Evolutionary conservation across 306 rosid genomes (phyloP), one percentile per base, ranked within the genome.

Genomic region (Begonia masoniana): DNA sequence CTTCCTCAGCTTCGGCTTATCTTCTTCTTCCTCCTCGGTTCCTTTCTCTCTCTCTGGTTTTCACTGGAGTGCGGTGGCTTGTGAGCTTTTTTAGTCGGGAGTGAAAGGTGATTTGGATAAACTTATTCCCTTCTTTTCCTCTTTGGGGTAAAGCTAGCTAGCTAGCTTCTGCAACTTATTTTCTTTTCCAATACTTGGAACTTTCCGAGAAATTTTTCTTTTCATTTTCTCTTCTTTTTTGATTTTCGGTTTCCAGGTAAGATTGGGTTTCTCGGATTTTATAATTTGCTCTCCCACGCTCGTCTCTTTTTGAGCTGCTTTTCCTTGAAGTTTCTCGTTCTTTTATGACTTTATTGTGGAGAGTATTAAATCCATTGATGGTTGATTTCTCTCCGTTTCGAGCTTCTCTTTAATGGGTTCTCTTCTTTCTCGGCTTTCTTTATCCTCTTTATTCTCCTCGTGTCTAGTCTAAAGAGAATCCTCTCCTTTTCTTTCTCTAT

Each of bases 151-250:
- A 75, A 76, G 74, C 69, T 50, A 21, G 0, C 5, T 26, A 26
- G 36, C 36, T 26, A 6, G n/a, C n/a, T n/a, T n/a, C n/a, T n/a
- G n/a, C n/a, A n/a, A n/a, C n/a, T n/a, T n/a, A n/a, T n/a, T n/a
- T n/a, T n/a, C n/a, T n/a, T n/a, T n/a, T n/a, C n/a, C n/a, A n/a
- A n/a, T n/a, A n/a, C n/a, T 54, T 62, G 48, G 56, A 62, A 36
- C 80, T 70, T 77, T 75, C 72, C 74, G 70, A 58, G 61, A 69
- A 75, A 80, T 68, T 72, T 77, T 74, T 78, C 79, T 24, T 24
- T 24, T 24, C 3, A 24, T 24, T 24, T 24, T 24, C 31, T 24
- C 31, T 21, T 65, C 62, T 1, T 45, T 45, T 45, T 45, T 45
- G 48, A 6, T 4, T 26, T 26, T 26, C 7, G 36, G 36, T 26